Evolutionary conservation across 768 basidiomycete genomes (phyloP), one percentile per base, ranked within the genome.

Genomic region (Neoboletus subvelutipes): DNA sequence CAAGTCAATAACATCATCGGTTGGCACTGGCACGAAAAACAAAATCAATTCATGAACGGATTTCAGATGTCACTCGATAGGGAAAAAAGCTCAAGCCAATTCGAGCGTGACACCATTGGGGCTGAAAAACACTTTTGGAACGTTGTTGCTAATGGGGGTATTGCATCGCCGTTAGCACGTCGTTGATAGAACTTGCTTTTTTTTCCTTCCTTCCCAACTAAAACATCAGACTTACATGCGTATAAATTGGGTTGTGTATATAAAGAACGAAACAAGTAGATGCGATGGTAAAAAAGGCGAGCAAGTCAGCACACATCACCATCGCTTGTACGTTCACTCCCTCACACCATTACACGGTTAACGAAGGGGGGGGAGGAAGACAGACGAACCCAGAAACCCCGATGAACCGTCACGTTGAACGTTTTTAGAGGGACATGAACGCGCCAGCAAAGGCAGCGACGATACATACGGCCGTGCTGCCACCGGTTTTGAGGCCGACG

Each of bases 401-500:
- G 8, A 24, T n/a, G 17, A 11, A 8, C 12, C 1, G 11, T 20
- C 24, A 13, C 13, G 12, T 20, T 36, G 6, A 8, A 1, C n/a
- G 31, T 15, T 40, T 37, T 58, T 20, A 69, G 12, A 69, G 24
- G 10, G 56, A 51, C 41, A 62, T 31, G 28, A 57, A 43, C 18
- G 54, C 56, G 12, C 59, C 63, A 15, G 46, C 40, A 26, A 71
- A n/a, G 17, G 50, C 45, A 36, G 58, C 57, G 15, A 43, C 24
- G 29, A 62, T 9, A 22, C 54, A 60, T 11, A 54, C 22, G n/a
- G 33, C 45, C 0, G 51, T 33, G 13, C 57, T 33, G 5, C 54
- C 50, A 12, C 51, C 45, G 7, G 46, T 22, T 33, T 43, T 42
- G 18, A 68, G 53, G 28, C 55, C 31, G 24, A 59, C 5, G 1